A percentile compares a stretch with the other conserved stretches of the same genome.
These are phyloP conservation scores for Tylopilus rubrobrunneus DNA, from an alignment of 768 basidiomycete species.

Conservation along the genomic window DNA sequence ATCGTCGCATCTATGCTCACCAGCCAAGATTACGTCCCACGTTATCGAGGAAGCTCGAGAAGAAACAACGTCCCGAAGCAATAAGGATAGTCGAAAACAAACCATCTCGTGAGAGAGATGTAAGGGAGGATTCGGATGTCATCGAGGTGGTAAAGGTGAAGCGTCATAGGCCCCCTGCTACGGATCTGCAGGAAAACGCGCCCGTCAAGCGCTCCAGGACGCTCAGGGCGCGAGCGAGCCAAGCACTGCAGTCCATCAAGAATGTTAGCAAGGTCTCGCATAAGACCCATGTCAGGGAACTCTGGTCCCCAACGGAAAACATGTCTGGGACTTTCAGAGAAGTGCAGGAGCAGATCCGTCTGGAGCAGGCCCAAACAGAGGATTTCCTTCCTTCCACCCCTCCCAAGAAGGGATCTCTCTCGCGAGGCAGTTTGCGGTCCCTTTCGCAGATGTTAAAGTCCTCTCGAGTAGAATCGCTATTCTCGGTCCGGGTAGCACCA, in stretches of 20 bases:
- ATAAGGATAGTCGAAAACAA: slow-evolving; percentile 23
- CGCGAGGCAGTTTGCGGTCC: slow-evolving; percentile 28
- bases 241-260: slow-evolving; percentile 45
- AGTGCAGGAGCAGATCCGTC: slow-evolving; percentile 21
- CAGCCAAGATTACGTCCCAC: slow-evolving; percentile 7
- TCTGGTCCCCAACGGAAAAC: slow-evolving; percentile 29
- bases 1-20: slow-evolving; percentile 5
- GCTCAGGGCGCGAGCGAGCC: slow-evolving; percentile 44
- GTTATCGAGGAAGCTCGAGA: slow-evolving; percentile 25
- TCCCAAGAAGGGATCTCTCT: slow-evolving; percentile 26
- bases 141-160: slow-evolving; percentile 59
- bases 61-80: slow-evolving; percentile 29
- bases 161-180: slow-evolving; percentile 28
- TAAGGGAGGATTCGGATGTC: slow-evolving; percentile 49
- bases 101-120: slow-evolving; percentile 23
- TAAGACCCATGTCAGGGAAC: slow-evolving; percentile 40
- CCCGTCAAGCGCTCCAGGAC: slow-evolving; percentile 37
- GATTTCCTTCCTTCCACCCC: slow-evolving; percentile 11
- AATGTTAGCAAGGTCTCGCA: slow-evolving; percentile 35
- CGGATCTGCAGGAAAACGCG: slow-evolving; percentile 23
- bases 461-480: slow-evolving; percentile 28
- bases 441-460: slow-evolving; percentile 28
- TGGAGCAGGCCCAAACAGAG: slow-evolving; percentile 13
- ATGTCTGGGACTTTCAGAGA: slow-evolving; percentile 27
- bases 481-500: slow-evolving; percentile 15